Conservation (phyloP, 139 green algal species). For the Chlorella sp. region DNA sequence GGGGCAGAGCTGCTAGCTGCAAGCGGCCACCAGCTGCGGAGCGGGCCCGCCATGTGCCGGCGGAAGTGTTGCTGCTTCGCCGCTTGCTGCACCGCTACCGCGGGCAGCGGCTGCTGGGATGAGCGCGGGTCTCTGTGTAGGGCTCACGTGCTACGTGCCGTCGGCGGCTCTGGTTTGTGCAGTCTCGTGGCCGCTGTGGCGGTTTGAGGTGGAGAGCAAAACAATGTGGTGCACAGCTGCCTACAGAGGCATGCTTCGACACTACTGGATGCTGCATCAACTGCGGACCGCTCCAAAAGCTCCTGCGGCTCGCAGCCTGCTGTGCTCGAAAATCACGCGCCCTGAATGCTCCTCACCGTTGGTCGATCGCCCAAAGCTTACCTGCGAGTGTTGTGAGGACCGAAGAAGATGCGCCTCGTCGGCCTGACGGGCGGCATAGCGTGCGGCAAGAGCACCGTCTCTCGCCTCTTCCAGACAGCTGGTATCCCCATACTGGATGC, state of each 20-base stretch:
- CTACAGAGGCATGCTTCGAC: no score
- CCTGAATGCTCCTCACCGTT: no score
- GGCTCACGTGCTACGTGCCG: no score
- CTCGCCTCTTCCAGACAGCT: conserved; percentile 35
- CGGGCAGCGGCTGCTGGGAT: no score
- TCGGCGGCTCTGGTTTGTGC: no score
- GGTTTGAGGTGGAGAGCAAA: neutral
- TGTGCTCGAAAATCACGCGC: neutral
- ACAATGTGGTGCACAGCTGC: no score
- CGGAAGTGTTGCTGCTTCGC: neutral
- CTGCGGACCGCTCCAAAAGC: neutral
- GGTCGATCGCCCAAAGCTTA: no score
- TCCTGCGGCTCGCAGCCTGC: neutral
- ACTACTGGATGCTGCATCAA: no score
- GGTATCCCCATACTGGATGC: conserved; percentile 77
- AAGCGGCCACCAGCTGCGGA: neutral
- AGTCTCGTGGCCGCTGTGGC: neutral
- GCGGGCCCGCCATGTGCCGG: neutral
- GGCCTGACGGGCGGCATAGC: conserved; percentile 90
- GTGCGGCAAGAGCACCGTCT: conserved; percentile 79
- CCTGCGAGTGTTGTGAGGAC: no score
- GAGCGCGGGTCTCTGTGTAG: no score
- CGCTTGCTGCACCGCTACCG: no score
- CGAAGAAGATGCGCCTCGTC: conserved; percentile 73
- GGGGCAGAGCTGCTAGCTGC: neutral